phyloP scores from a whole-genome alignment of 306 rosid species.

The Trifolium subterraneum region DNA sequence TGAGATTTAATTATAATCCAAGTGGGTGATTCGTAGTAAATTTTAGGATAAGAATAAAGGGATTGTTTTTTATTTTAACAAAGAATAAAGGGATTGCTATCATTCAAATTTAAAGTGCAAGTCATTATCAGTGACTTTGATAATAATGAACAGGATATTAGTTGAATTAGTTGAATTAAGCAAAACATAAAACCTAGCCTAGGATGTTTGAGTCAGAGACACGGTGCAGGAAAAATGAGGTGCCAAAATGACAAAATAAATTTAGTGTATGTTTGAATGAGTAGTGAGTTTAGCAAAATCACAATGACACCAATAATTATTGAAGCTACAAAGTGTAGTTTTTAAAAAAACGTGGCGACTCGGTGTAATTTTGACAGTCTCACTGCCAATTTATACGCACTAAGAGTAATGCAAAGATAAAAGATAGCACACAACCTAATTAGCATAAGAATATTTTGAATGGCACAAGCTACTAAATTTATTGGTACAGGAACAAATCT shows the following conservation, averaged over 20 bases:
- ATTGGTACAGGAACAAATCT: neutral
- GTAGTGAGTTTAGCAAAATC: no score
- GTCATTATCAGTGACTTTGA: neutral
- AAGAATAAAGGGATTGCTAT: neutral
- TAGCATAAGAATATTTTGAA: neutral
- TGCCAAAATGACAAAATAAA: neutral
- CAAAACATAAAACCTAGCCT: neutral
- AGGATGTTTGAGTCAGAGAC: neutral
- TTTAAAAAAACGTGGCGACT: no score
- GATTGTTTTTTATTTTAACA: neutral
- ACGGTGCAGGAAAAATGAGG: neutral
- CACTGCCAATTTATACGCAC: no score
- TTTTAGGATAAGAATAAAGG: neutral
- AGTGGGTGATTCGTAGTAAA: neutral
- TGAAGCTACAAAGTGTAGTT: no score
- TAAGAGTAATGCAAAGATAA: neutral
- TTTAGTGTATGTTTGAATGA: no score
- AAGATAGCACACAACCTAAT: neutral
- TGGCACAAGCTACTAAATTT: constrained; percentile 9
- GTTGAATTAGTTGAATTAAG: no score
- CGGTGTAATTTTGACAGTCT: no score
- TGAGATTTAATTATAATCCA: neutral
- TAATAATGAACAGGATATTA: no score
- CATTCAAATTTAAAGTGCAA: constrained; percentile 1
- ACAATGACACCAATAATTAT: no score